Base-by-base conservation (phyloP, 352 stramenopile genomes). In the Phytophthora megakarya region DNA sequence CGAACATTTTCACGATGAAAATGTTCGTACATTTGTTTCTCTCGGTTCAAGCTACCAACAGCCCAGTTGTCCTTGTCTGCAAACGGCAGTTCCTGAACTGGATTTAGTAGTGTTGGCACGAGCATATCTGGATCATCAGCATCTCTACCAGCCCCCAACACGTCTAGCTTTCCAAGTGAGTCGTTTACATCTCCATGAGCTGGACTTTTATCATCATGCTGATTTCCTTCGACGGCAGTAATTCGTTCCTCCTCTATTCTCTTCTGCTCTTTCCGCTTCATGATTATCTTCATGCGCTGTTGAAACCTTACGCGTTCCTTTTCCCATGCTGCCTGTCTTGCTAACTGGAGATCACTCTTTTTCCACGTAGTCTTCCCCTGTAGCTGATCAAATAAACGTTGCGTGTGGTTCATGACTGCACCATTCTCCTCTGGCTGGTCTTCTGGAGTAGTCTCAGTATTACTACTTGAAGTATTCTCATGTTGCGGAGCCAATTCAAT, bases 21-120 rank as follows among this genome's bases (percentile, higher is more conserved):
- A 26, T 92, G 72, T 15, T 70, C 63, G 47, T 94, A 92, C 76
- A 92, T 90, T 70, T 90, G 84, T 38, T 71, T 67, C 51, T 92
- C 78, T 13, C 85, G 76, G 32, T 92, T 92, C 33, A 92, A 51
- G 57, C 83, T 90, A 0, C 84, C 81, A 15, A 94, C 76, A 4
- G 65, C 75, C 85, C 85, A 94, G 51, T 94, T 92, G 61, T 90
- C 83, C 49, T 92, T 94, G 69, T 92, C 84, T 3, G 75, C 70
- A 18, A 88, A 94, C 3, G 80, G 76, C 16, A 92, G 45, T 0
- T 81, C 63, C 16, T 89, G 69, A 3, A 70, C 62, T 0, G 67
- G 63, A n/a, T 78, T 73, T 38, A 82, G 73, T 3, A 89, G 48
- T 0, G 56, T 70, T 9, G 82, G 76, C 16, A 88, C 47, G 5